Percentiles rank a stretch among this genome's conserved stretches.
Conservation (phyloP, 768 basidiomycete species). For the Boletus tomentosulus region DNA sequence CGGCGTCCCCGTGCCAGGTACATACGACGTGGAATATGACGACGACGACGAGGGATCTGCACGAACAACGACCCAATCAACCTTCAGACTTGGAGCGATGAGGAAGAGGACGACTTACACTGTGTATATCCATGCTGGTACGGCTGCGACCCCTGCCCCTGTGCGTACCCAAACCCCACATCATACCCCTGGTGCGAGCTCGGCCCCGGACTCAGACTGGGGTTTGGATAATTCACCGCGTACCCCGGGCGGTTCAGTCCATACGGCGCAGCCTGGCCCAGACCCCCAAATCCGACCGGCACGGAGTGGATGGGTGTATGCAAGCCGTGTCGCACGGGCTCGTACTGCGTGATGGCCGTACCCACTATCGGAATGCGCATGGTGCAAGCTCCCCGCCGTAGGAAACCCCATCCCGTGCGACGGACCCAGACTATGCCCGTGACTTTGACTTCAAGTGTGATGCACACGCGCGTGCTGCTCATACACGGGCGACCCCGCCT, state of each 20-base stretch:
- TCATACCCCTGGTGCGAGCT: too few species aligned
- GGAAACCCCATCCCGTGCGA: not conserved
- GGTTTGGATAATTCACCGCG: too few species aligned
- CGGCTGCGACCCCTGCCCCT: too few species aligned
- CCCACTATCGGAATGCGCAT: not conserved
- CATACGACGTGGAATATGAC: slow-evolving; percentile 10
- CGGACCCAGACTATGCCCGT: slow-evolving; percentile 1
- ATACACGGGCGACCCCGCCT: not conserved
- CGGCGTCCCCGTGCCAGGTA: not conserved
- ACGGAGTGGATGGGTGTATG: slow-evolving; percentile 4
- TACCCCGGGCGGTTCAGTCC: not conserved
- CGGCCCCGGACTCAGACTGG: too few species aligned
- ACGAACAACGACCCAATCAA: not conserved
- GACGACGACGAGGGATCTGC: slow-evolving; percentile 4
- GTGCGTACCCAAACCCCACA: too few species aligned
- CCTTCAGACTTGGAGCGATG: too few species aligned
- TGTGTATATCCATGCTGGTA: slow-evolving; percentile 19
- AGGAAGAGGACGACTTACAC: slow-evolving; percentile 30
- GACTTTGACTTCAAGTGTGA: too few species aligned
- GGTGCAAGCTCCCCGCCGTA: not conserved
- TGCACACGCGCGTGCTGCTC: not conserved
- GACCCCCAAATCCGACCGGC: not conserved
- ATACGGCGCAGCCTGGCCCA: not conserved
- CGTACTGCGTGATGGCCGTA: not conserved
- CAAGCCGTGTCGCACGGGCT: not conserved